Conservation (phyloP, 352 stramenopile species). For the Sclerospora graminicola region DNA sequence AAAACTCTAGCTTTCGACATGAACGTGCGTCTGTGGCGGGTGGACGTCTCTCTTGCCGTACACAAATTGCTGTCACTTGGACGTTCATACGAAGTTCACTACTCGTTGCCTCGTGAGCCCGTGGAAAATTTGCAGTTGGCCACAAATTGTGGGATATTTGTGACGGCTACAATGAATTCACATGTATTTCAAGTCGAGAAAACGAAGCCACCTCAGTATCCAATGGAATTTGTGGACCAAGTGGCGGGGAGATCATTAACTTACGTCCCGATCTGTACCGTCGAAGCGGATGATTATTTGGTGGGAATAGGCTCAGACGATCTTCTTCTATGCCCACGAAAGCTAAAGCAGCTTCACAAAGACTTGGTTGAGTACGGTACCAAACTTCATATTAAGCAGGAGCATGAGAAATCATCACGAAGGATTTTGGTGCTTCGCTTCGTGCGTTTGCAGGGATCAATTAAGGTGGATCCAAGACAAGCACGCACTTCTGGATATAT, state of each 20-base stretch:
- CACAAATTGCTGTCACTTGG: slow-evolving; percentile 55
- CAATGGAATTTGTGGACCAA: slow-evolving; percentile 30
- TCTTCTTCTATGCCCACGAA: slow-evolving; percentile 35
- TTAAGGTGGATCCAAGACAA: slow-evolving; percentile 26
- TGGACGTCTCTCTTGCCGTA: slow-evolving; percentile 30
- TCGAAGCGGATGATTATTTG: slow-evolving; percentile 91
- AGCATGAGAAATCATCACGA: slow-evolving; percentile 10
- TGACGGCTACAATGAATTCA: slow-evolving; percentile 34
- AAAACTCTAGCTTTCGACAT: slow-evolving; percentile 28
- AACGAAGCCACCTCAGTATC: slow-evolving; percentile 3
- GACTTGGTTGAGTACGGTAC: slow-evolving; percentile 19
- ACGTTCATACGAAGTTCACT: slow-evolving; percentile 42
- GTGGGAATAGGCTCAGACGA: slow-evolving; percentile 51
- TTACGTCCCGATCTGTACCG: slow-evolving; percentile 63
- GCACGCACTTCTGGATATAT: slow-evolving; percentile 33
- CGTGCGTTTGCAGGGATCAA: slow-evolving; percentile 32
- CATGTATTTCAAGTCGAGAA: slow-evolving; percentile 42
- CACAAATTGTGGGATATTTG: slow-evolving; percentile 31
- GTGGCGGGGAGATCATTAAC: slow-evolving; percentile 11
- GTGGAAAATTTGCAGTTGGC: slow-evolving; percentile 9
- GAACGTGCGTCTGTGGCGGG: slow-evolving; percentile 31
- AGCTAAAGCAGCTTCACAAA: slow-evolving; percentile 33
- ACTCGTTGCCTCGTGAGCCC: slow-evolving; percentile 18
- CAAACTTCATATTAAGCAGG: slow-evolving; percentile 8
- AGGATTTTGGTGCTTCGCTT: slow-evolving; percentile 43